phyloP scores from a whole-genome alignment of 1,284 basidiomycete genomes.

The Cryptococcus jaspeensis region DNA sequence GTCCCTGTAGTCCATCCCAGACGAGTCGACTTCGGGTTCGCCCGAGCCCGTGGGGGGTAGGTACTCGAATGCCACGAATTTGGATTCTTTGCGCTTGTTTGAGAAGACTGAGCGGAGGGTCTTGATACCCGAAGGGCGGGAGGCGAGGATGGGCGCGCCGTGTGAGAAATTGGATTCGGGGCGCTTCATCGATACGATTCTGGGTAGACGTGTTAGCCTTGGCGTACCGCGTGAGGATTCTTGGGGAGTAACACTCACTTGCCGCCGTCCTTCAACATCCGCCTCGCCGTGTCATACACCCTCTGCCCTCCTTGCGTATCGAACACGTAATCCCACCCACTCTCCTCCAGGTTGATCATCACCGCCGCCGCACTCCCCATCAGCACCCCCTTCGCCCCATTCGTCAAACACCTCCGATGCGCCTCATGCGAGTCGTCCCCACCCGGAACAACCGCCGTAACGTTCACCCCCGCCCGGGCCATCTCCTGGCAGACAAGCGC shows the following conservation, averaged over 20 bases:
- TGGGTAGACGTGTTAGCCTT: conserved; percentile 1
- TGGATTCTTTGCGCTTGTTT: conserved; percentile 33
- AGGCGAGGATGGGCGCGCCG: conserved; percentile 4
- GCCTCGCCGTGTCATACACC: conserved; percentile 68
- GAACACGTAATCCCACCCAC: conserved; percentile 68
- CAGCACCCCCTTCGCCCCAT: conserved; percentile 47
- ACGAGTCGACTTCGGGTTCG: conserved; percentile 45
- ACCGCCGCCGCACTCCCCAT: conserved; percentile 42
- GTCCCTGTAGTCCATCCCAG: conserved; percentile 46
- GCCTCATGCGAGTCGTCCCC: conserved; percentile 33
- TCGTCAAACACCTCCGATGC: conserved; percentile 32
- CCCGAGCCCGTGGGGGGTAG: conserved; percentile 39
- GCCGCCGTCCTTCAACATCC: conserved; percentile 57
- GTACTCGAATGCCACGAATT: conserved; percentile 36
- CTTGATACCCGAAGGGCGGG: conserved; percentile 29
- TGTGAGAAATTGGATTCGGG: conserved; percentile 8
- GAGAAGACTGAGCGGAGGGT: conserved; percentile 31
- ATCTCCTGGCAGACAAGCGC: conserved; percentile 75
- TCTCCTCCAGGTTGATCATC: conserved; percentile 42
- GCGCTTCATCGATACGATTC: conserved; percentile 12
- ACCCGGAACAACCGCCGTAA: conserved; percentile 45
- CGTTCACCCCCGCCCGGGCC: conserved; percentile 38
- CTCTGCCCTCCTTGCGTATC: conserved; percentile 75
- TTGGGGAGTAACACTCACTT: conserved; percentile 33
- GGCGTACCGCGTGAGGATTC: conserved; percentile 1